Base-by-base conservation (phyloP, 306 rosid genomes). In the Purshia tridentata region DNA sequence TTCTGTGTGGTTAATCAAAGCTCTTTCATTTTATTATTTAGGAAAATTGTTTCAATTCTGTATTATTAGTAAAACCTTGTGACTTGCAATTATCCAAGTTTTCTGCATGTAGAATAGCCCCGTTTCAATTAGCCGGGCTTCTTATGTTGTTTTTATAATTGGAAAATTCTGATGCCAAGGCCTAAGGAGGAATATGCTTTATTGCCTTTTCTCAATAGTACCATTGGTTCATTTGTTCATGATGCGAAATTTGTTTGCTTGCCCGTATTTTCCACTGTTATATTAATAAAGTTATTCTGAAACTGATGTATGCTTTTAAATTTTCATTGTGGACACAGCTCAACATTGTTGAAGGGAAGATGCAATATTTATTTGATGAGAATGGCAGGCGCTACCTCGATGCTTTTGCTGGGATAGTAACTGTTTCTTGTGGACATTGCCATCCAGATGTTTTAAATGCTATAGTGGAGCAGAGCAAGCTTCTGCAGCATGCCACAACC, bases 321-420 rank as follows among this genome's bases (percentile, higher is more conserved):
- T 80, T 81, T 47, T 42, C 51, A 1, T 53, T n/a, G 23, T 76
- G 61, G 13, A 3, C 48, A 19, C 85, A 93, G 98, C 82, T 93
- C 63, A 91, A 93, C 77, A 91, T 93, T 75, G 98, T 93, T 72
- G 98, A 91, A 68, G 98, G 97, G 58, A 93, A 88, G 81, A 93
- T 93, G 98, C 97, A 93, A 49, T 93, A 91, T 79, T 81, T 93
- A 56, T 93, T 77, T 71, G 98, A 93, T 72, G 97, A 93, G 53
- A 85, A 73, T 73, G 98, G 98, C 49, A 88, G 77, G 91, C 97
- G 98, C 6, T 93, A 89, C 67, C 94, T 93, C 22, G 98, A 93
- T 81, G 97, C 98, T 22, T 91, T 89, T 71, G 97, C 97, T 16
- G 97, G 98, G 50, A 89, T 93, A n/a, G 98, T 93, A n/a, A 93